Base-by-base conservation (phyloP, 805 yeast species). In the Saccharomyces eubayanus region DNA sequence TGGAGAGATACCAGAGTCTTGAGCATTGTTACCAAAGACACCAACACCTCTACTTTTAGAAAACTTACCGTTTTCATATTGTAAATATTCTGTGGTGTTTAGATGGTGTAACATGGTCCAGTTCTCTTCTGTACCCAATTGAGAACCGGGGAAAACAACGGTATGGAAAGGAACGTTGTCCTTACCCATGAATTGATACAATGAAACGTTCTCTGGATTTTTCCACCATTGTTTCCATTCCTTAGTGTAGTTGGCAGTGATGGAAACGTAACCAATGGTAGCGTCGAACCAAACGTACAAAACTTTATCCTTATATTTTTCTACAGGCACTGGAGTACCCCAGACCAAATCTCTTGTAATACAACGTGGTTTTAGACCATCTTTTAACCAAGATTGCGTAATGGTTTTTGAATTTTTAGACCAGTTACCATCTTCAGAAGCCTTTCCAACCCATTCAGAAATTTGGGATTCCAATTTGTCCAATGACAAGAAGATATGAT, bases 241-340 rank as follows among this genome's bases (percentile, higher is more conserved):
- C 46, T 78, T 71, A 16, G 89, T 83, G 74, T 92, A 95, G 70
- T 86, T 87, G 28, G 98, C 97, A 29, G 99, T 94, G 66, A 94
- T 94, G 50, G 97, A 89, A 55, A 91, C 83, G 70, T 94, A 94
- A 47, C 99, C 99, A 62, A 94, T 94, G 50, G 96, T 82, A 41
- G 99, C 99, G 74, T 94, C 99, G 63, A 94, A 94, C 99, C 99
- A 94, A 55, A 94, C 99, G 68, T 94, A 94, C 64, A 94, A 76
- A 11, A 94, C 99, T 73, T 94, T 94, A 53, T 89, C 85, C 61
- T 85, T 83, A 75, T 78, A 94, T 51, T 83, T 88, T 62, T 87
- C 85, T 60, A 89, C 75, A 50, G 99, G 99, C 28, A 94, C 98
- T 8, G 98, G 97, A 6, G 96, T 90, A 71, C 99, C 99, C 99